Conservation (phyloP, 345 rosid genomes). For the Bruguiera gymnorhiza region DNA sequence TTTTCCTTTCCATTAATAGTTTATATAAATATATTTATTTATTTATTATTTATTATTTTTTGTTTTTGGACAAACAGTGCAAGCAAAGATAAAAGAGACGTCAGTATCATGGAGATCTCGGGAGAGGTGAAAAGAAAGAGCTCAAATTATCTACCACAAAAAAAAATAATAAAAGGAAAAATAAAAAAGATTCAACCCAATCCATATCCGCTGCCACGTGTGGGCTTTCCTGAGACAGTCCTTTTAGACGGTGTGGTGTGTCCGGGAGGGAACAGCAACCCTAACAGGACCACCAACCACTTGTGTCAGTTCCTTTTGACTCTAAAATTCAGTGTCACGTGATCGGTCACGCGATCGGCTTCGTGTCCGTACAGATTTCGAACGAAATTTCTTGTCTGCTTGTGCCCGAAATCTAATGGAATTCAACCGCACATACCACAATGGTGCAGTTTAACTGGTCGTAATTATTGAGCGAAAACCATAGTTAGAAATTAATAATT, state of each 20-base stretch:
- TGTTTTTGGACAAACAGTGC: neutral
- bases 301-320: constrained; percentile 14
- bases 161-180: no score
- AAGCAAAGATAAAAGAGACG: neutral
- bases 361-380: constrained; percentile 9
- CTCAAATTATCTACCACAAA: neutral
- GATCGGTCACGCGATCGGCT: constrained; percentile 1
- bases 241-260: neutral
- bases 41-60: no score
- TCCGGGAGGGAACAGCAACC: constrained; percentile 16
- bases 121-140: neutral
- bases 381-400: neutral
- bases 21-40: neutral
- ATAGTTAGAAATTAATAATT: no score
- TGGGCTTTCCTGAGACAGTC: neutral
- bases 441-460: no score
- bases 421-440: no score
- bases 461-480: no score
- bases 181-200: no score
- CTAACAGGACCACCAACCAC: constrained; percentile 25
- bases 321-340: constrained; percentile 16
- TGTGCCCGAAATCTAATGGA: neutral
- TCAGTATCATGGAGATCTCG: constrained; percentile 26
- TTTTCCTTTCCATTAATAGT: neutral
- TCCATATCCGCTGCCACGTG: constrained; percentile 23